phyloP scores from a whole-genome alignment of 768 basidiomycete genomes.

The Lactarius psammicola region DNA sequence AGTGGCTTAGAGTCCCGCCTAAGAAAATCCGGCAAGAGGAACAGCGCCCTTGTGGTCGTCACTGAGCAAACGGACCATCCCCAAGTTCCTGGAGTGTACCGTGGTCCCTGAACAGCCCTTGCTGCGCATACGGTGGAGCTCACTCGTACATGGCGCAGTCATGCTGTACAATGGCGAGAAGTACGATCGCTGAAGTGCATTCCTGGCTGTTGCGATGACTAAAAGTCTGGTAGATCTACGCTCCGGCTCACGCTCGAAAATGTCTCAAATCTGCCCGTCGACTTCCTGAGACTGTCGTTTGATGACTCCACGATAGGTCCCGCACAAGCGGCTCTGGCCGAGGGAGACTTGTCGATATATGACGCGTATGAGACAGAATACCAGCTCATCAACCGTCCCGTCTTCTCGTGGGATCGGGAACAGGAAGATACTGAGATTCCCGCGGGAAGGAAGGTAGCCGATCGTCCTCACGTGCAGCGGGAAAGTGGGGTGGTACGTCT shows the following conservation, averaged over 20 bases:
- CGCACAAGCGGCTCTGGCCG: constrained; percentile 72
- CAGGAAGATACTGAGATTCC: constrained; percentile 52
- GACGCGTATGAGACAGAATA: constrained; percentile 91
- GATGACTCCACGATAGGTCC: constrained; percentile 85
- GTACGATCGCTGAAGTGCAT: constrained; percentile 42
- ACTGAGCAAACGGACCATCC: constrained; percentile 33
- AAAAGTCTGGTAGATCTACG: constrained; percentile 54
- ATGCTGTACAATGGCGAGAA: constrained; percentile 96
- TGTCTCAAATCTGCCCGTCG: constrained; percentile 74
- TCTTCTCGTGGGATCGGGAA: constrained; percentile 68
- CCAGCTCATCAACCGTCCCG: constrained; percentile 70
- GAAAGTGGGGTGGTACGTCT: constrained; percentile 85
- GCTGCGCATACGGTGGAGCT: constrained; percentile 80
- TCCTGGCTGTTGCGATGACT: constrained; percentile 11
- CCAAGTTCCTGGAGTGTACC: constrained; percentile 71
- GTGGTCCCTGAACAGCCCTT: constrained; percentile 88
- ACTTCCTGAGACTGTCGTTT: constrained; percentile 84
- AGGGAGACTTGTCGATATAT: constrained; percentile 76
- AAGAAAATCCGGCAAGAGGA: constrained; percentile 49
- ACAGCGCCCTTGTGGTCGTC: constrained; percentile 31
- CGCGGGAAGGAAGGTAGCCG: constrained; percentile 68
- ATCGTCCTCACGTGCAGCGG: constrained; percentile 76
- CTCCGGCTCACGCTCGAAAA: constrained; percentile 91
- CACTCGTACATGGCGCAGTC: constrained; percentile 88
- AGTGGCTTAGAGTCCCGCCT: constrained; percentile 69